Base-by-base conservation (phyloP, 2,329 filamentous ascomycete genomes). In the Amphichorda felina region DNA sequence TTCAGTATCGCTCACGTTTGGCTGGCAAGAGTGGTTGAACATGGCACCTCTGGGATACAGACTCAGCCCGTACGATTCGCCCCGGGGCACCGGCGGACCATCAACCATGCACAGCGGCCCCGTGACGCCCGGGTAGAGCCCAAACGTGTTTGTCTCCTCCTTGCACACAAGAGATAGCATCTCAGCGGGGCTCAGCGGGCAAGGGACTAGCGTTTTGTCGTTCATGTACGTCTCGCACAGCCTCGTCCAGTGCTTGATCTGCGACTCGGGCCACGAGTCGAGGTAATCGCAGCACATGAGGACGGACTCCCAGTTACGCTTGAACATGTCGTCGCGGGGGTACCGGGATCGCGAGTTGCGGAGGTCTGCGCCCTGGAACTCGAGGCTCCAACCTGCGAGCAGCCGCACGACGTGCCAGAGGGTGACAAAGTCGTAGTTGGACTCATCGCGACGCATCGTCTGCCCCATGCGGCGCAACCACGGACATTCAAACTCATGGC, bases 91-190 rank as follows among this genome's bases (percentile, higher is more conserved):
- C 5, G 31, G 38, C n/a, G 22, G 19, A n/a, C n/a, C n/a, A 11
- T 40, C 38, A 7, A 22, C 38, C 38, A 43, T 34, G 8, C 38
- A 34, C 4, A 43, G 36, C 15, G 45, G 46, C 0, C 50, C 50
- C 1, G 49, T 52, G 0, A 40, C 14, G 8, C 38, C 42, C 4
- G 43, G 43, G 26, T 52, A 52, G 9, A 52, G 39, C 0, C 49
- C 50, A 33, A 52, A 52, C 0, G 50, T 52, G 15, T 52, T 52
- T 8, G 50, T 52, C 27, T 52, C 50, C 17, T 52, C 50, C 27
- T 47, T 50, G 38, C 50, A 52, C 18, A 52, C 38, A 8, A 52
- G 27, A 6, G 41, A 34, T 1, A 52, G 38, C 36, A 46, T 42
- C 25, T 51, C 45, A 3, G 43, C 39, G 8, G 38, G 22, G 28